phyloP scores from a whole-genome alignment of 768 basidiomycete genomes.

The Fomitopsis serialis region DNA sequence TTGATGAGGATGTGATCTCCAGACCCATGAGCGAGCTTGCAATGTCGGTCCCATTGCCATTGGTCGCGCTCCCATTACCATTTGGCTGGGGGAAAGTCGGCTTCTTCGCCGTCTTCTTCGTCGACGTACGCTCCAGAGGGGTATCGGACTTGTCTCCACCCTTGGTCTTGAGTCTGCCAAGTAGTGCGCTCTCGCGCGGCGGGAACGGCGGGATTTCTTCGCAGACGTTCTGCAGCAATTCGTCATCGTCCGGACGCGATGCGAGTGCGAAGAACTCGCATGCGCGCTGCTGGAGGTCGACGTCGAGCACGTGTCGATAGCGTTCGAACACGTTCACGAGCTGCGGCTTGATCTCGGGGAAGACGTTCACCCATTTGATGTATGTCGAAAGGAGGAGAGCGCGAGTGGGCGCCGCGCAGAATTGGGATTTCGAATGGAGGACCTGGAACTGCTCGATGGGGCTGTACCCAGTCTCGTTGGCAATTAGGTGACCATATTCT shows the following conservation, averaged over 20 bases:
- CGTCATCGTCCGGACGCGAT: slow-evolving; percentile 81
- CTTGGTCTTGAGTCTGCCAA: slow-evolving; percentile 84
- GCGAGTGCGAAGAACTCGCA: slow-evolving; percentile 96
- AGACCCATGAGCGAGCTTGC: slow-evolving; percentile 80
- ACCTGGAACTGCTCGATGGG: slow-evolving; percentile 92
- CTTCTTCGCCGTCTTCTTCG: slow-evolving; percentile 32
- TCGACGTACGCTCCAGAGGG: slow-evolving; percentile 70
- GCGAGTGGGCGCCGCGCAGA: slow-evolving; percentile 87
- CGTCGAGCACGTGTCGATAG: slow-evolving; percentile 94
- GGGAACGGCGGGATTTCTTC: slow-evolving; percentile 99
- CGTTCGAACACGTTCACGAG: slow-evolving; percentile 93
- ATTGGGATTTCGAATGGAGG: slow-evolving; percentile 91
- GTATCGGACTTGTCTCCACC: slow-evolving; percentile 90
- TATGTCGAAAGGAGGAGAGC: slow-evolving; percentile 94
- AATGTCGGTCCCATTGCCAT: slow-evolving; percentile 48
- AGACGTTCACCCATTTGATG: slow-evolving; percentile 99
- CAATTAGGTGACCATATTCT: slow-evolving; percentile 97
- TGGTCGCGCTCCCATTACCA: slow-evolving; percentile 29
- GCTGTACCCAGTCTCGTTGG: slow-evolving; percentile 90
- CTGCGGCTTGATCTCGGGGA: slow-evolving; percentile 96
- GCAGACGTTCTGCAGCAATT: slow-evolving; percentile 88
- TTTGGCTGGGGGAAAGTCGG: slow-evolving; percentile 30
- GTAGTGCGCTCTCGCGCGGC: slow-evolving; percentile 84
- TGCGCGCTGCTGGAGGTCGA: slow-evolving; percentile 95
- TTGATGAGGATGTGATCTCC: slow-evolving; percentile 35